Base-by-base conservation (phyloP, 2,329 filamentous ascomycete genomes). In the Coniochaeta prunicola region DNA sequence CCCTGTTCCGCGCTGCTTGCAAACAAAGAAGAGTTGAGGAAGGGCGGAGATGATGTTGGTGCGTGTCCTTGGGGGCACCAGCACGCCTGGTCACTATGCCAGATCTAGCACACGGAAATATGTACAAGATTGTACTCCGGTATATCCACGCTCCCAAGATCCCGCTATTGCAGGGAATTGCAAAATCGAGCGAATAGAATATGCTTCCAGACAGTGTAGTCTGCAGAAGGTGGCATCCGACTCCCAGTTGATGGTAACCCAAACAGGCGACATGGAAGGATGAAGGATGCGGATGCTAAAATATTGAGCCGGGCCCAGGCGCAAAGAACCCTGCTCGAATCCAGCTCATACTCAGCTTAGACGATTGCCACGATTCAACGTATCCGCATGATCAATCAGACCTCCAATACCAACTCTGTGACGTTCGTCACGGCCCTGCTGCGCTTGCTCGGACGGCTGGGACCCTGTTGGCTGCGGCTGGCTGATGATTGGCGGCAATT, bases 331-430 rank as follows among this genome's bases (percentile, higher is more conserved):
- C n/a, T n/a, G n/a, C n/a, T n/a, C n/a, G n/a, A n/a, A n/a, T 45
- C 19, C 19, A 45, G 4, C 19, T 45, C 21, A 50, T 21, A 17
- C 6, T 50, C 21, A 10, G 26, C 10, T 17, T 17, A 21, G 12
- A 17, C 21, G 24, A 30, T 28, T 21, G 13, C 24, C 24, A 50
- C 13, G 45, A 21, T n/a, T 30, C 24, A 26, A 30, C 24, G 45
- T 21, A 34, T 55, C 33, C 17, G 28, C n/a, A 70, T 77, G 82
- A 63, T 84, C 85, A 66, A 89, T 82, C 66, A 84, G 75, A 1
- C 83, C 84, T 12, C 79, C 81, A 61, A 87, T 87, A 64, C 85
- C 83, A 55, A 87, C 79, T 17, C 84, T 78, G 19, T 76, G 71
- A 30, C 81, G 77, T 58, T 83, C 81, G 59, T 82, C 80, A 48